A percentile compares a stretch with the other conserved stretches of the same genome.
Conservation (phyloP, 768 basidiomycete genomes). For the Trametes sanguinea region DNA sequence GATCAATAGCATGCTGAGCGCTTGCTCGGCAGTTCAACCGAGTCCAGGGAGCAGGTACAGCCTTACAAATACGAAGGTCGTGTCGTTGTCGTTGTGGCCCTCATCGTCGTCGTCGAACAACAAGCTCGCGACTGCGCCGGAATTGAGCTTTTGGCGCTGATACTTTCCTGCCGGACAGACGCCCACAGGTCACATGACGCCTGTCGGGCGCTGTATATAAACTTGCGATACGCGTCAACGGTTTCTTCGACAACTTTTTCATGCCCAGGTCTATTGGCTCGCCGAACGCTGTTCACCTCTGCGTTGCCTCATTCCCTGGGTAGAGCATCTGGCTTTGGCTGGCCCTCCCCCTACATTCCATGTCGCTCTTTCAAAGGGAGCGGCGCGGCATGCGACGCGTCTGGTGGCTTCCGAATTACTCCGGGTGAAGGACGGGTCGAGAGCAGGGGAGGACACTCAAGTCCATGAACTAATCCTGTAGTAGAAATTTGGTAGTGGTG, state of each 20-base stretch:
- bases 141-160: too few relatives aligned
- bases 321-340: constrained; percentile 4
- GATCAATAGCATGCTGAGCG: too few relatives aligned
- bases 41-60: background rate
- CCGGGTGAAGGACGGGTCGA: constrained; percentile 14
- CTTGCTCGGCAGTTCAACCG: background rate
- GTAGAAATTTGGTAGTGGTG: too few relatives aligned
- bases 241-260: background rate
- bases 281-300: constrained; percentile 18
- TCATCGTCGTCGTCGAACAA: background rate
- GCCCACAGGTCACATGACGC: too few relatives aligned
- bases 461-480: too few relatives aligned
- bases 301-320: constrained; percentile 25
- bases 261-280: constrained; percentile 21
- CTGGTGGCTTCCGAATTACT: background rate
- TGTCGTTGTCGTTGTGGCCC: background rate
- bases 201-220: background rate
- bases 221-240: background rate
- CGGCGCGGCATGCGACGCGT: constrained; percentile 5
- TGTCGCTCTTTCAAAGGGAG: constrained; percentile 8
- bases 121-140: background rate
- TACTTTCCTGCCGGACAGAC: too few relatives aligned
- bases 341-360: background rate
- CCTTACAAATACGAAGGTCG: background rate
- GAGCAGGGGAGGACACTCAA: constrained; percentile 15